Evolutionary conservation across 2,329 filamentous ascomycete species (phyloP).

Genomic region (Orbilia brochopaga): DNA sequence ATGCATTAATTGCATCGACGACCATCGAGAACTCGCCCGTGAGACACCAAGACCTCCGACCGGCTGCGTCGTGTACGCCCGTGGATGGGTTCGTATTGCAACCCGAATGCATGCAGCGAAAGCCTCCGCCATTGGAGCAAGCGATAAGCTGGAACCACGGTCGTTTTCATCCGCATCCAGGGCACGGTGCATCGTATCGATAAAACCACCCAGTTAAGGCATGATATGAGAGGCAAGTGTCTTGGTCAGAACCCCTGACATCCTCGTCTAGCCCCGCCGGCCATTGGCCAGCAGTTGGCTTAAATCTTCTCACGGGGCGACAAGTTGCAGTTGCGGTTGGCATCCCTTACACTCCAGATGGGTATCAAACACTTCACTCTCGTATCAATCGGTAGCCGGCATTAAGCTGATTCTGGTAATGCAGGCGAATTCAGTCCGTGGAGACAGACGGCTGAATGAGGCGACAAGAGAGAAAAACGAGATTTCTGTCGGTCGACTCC

Average conservation of each 20-base stretch:
- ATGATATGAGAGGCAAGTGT: background rate
- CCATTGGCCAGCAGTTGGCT: constrained; percentile 33
- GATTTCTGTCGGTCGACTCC: background rate
- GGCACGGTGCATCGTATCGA: constrained; percentile 27
- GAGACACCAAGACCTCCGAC: background rate
- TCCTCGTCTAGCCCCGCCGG: constrained; percentile 32
- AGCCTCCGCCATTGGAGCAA: constrained; percentile 19
- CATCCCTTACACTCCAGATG: constrained; percentile 5
- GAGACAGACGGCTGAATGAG: constrained; percentile 29
- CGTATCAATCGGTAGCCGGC: constrained; percentile 28
- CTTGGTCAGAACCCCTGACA: constrained; percentile 10
- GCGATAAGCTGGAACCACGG: constrained; percentile 31
- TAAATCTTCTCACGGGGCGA: no score
- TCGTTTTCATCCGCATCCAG: constrained; percentile 16
- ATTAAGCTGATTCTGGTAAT: constrained; percentile 16
- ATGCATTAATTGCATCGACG: no score
- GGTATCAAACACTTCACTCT: constrained; percentile 9
- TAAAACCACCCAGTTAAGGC: background rate
- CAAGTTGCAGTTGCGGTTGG: constrained; percentile 4
- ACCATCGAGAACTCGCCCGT: background rate
- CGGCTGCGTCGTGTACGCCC: background rate
- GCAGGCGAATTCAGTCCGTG: constrained; percentile 3
- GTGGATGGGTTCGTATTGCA: background rate
- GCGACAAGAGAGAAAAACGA: background rate
- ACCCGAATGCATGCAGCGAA: constrained; percentile 1